These are phyloP conservation scores for Mucor indicus DNA, from an alignment of 371 early-diverging fungal species.

Conservation along the genomic window DNA sequence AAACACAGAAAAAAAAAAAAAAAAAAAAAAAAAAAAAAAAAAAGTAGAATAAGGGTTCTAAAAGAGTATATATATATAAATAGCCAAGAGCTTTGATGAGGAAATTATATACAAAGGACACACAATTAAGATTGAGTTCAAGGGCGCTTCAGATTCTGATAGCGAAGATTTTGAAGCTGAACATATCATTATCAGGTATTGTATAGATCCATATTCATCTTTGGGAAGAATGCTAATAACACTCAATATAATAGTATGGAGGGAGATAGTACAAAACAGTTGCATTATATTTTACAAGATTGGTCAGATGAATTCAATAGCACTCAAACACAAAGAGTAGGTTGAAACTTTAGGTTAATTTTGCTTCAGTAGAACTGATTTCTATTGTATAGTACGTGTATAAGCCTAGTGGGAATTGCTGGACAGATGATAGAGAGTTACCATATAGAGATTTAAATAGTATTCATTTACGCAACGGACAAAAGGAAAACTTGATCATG, in stretches of 20 bases:
- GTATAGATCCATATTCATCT: not conserved
- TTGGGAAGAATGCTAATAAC: no score
- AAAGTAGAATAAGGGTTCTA: no score
- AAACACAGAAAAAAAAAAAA: no score
- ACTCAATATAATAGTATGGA: conserved; percentile 2
- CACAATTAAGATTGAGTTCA: conserved; percentile 6
- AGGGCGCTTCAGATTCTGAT: not conserved
- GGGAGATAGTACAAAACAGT: not conserved
- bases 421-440: conserved; percentile 5
- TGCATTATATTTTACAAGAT: conserved; percentile 10
- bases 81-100: conserved; percentile 15
- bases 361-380: not conserved
- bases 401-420: conserved; percentile 3
- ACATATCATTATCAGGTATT: conserved; percentile 7
- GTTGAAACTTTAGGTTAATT: not conserved
- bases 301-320: conserved; percentile 28
- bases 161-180: not conserved
- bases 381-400: conserved; percentile 10
- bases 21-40: no score
- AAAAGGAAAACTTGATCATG: conserved; percentile 26
- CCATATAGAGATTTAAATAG: conserved; percentile 25
- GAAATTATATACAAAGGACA: conserved; percentile 28
- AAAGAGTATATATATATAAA: no score
- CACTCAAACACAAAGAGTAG: conserved; percentile 9
- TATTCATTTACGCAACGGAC: conserved; percentile 27